A percentile compares a stretch with the other conserved stretches of the same genome.
Evolutionary conservation across 2,329 filamentous ascomycete species (phyloP).

Genomic region (Talaromyces sp.): DNA sequence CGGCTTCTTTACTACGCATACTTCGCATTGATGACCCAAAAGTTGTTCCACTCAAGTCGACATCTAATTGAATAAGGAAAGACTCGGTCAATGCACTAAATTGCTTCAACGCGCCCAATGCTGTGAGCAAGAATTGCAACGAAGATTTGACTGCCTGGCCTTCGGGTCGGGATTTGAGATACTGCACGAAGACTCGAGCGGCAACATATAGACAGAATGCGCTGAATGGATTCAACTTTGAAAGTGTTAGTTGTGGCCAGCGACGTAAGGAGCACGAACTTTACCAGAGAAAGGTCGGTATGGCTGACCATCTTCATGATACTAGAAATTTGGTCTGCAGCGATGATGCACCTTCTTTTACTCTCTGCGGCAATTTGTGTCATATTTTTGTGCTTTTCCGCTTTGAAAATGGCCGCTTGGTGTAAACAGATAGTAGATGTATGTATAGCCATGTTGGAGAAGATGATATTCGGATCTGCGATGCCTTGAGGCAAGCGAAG

Average conservation of each 20-base stretch:
- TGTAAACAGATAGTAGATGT: conserved; percentile 97
- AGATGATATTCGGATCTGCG: conserved; percentile 78
- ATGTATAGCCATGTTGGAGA: conserved; percentile 95
- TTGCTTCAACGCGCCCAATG: conserved; percentile 83
- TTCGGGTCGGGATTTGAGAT: conserved; percentile 87
- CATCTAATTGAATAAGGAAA: conserved; percentile 87
- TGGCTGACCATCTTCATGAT: conserved; percentile 96
- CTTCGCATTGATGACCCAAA: conserved; percentile 25
- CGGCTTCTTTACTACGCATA: conserved; percentile 11
- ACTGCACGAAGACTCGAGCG: conserved; percentile 91
- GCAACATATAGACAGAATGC: conserved; percentile 96
- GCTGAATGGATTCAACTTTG: conserved; percentile 89
- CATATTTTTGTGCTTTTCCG: conserved; percentile 80
- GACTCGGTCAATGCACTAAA: conserved; percentile 91
- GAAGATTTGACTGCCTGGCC: conserved; percentile 75
- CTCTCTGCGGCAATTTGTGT: conserved; percentile 78
- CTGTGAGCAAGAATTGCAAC: conserved; percentile 82
- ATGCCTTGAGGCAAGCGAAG: conserved; percentile 76
- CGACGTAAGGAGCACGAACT: conserved; percentile 47
- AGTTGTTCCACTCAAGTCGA: conserved; percentile 69
- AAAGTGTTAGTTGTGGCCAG: conserved; percentile 19
- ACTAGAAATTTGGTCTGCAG: conserved; percentile 87
- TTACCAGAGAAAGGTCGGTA: conserved; percentile 76
- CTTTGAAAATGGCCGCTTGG: conserved; percentile 96
- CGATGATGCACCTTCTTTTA: conserved; percentile 87